Evolutionary conservation across 306 rosid genomes (phyloP), one percentile per base, ranked within the genome.

Genomic region (Cajanus cajan): DNA sequence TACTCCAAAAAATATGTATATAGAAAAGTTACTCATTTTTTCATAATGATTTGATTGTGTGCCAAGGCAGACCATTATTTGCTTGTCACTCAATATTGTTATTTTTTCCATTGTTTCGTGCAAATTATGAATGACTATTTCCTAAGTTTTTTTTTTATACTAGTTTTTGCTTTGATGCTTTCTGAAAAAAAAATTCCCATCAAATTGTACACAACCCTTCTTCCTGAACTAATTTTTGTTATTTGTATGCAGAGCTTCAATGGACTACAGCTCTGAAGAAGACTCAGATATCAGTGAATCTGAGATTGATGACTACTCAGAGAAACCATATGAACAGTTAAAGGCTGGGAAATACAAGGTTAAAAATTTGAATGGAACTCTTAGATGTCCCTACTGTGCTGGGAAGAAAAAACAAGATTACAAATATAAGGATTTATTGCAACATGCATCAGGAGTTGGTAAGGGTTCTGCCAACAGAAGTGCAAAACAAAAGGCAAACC

Each of bases 401-500:
- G 98, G 98, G 63, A 95, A 95, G 87, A 93, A 95, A 88, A 95
- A 93, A 57, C 99, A 92, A 34, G 98, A 95, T 50, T 95, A 90
- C 85, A 93, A 93, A 55, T 95, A 74, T 62, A 95, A 95, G 79
- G 99, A 95, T 33, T 70, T 95, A 62, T 82, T 87, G 24, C 96
- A 90, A 75, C 99, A 95, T 86, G 97, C 99, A 44, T 84, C 97
- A 0, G 99, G 99, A 78, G 99, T 95, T 67, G 91, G 88, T 14
- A 95, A 93, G 85, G 99, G 99, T 75, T 92, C 98, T n/a, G 90
- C 97, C 5, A 90, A 89, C 86, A 84, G 99, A 87, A 93, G 87
- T 70, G 89, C 87, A 0, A 82, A 80, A 76, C 96, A 95, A 63
- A 95, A 90, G 85, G 99, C 91, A 2, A 90, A 93, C 82, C 99